These are phyloP conservation scores for Candida xiaguanensis DNA, from an alignment of 805 yeast genomes.

Conservation along the genomic window DNA sequence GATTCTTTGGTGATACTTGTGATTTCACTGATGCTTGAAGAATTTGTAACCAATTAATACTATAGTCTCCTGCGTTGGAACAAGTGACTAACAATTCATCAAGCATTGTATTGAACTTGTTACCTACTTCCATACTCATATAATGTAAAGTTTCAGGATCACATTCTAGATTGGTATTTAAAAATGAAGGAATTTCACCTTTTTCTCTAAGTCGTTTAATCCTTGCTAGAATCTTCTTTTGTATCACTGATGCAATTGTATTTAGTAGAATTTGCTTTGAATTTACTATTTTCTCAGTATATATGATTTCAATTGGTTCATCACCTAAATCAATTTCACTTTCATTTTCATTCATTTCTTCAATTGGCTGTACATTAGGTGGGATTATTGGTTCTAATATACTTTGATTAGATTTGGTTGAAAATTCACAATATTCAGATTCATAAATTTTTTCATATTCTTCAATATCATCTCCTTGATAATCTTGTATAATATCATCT, in stretches of 20 bases:
- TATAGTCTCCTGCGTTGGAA: background rate
- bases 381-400: background rate
- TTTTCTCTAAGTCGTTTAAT: background rate
- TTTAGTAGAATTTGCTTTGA: slow-evolving; percentile 20
- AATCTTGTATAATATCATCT: slow-evolving; percentile 11
- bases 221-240: slow-evolving; percentile 13
- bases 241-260: slow-evolving; percentile 17
- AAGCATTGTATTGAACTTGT: slow-evolving; percentile 10
- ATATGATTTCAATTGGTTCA: slow-evolving; percentile 7
- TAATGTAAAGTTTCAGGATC: slow-evolving; percentile 7
- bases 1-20: slow-evolving; percentile 11
- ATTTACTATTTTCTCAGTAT: slow-evolving; percentile 13
- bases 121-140: slow-evolving; percentile 10
- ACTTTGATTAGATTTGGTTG: background rate
- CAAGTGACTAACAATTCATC: slow-evolving; percentile 5
- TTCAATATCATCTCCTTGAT: slow-evolving; percentile 10
- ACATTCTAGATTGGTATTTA: slow-evolving; percentile 1
- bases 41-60: slow-evolving; percentile 26
- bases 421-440: background rate
- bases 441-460: slow-evolving; percentile 8
- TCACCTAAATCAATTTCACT: slow-evolving; percentile 5
- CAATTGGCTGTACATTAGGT: slow-evolving; percentile 2
- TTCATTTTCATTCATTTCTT: slow-evolving; percentile 6
- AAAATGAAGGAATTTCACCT: background rate
- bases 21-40: slow-evolving; percentile 19